A percentile compares a stretch with the other conserved stretches of the same genome.
phyloP scores from a whole-genome alignment of 495 filamentous ascomycete species.

The Pyronema omphalodes region DNA sequence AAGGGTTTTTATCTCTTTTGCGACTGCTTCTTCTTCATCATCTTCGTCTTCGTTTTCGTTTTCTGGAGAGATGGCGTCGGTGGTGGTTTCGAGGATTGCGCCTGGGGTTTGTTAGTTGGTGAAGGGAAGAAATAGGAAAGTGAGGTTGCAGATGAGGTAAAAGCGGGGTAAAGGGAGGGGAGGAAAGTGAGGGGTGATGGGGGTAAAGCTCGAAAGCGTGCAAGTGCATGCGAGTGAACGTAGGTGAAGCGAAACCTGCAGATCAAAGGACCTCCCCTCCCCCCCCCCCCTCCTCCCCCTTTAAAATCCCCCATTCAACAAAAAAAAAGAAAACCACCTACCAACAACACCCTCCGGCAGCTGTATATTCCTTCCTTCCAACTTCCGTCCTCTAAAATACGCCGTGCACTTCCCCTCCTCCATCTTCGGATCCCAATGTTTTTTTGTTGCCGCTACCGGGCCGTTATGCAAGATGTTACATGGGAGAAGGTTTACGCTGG shows the following conservation, averaged over 20 bases:
- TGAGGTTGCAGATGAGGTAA: no score
- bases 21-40: slow-evolving; percentile 22
- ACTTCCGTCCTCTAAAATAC: slow-evolving; percentile 48
- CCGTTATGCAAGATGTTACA: slow-evolving; percentile 71
- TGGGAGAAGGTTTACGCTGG: slow-evolving; percentile 54
- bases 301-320: no score
- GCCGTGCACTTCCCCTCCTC: slow-evolving; percentile 1
- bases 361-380: slow-evolving; percentile 46
- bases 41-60: neutral
- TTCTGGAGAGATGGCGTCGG: neutral
- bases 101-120: neutral
- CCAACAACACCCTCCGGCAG: slow-evolving; percentile 39
- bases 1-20: slow-evolving; percentile 43
- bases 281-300: no score
- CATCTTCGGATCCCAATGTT: slow-evolving; percentile 51
- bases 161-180: no score
- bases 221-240: no score
- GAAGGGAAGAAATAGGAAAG: no score
- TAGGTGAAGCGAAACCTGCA: no score
- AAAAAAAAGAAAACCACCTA: no score
- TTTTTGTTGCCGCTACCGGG: slow-evolving; percentile 39
- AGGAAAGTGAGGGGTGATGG: slow-evolving; percentile 10
- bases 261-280: no score
- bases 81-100: neutral
- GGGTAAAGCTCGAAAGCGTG: slow-evolving; percentile 41